Conservation (phyloP, 352 stramenopile species). For the Phytophthora hybrid region DNA sequence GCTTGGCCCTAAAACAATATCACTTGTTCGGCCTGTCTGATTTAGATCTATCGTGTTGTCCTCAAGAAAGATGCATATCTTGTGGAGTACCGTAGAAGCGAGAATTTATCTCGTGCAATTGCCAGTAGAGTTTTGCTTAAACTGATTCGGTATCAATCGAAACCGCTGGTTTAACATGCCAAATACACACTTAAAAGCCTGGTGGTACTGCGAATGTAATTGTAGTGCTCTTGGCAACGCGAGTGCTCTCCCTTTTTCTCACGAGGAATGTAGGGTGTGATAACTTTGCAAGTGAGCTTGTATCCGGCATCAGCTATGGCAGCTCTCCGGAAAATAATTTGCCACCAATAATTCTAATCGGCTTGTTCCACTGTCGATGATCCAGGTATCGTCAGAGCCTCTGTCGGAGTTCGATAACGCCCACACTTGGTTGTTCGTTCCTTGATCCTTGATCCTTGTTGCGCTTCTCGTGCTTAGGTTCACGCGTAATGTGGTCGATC, state of each 20-base stretch:
- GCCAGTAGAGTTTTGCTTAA: not conserved
- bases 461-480: too few species aligned
- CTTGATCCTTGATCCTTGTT: too few species aligned
- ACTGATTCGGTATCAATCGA: not conserved
- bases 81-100: not conserved
- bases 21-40: not conserved
- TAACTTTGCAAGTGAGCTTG: not conserved
- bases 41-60: not conserved
- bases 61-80: not conserved
- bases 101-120: not conserved
- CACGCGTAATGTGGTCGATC: too few species aligned
- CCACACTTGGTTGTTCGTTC: too few species aligned
- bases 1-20: not conserved
- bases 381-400: too few species aligned
- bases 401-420: too few species aligned
- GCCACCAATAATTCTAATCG: not conserved
- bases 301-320: not conserved
- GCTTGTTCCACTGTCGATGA: too few species aligned
- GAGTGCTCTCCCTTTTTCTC: not conserved
- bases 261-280: not conserved
- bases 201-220: not conserved
- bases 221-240: not conserved
- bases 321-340: not conserved
- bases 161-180: not conserved
- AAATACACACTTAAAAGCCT: not conserved